Evolutionary conservation across 352 stramenopile species (phyloP).

Genomic region (Globisporangium solare): DNA sequence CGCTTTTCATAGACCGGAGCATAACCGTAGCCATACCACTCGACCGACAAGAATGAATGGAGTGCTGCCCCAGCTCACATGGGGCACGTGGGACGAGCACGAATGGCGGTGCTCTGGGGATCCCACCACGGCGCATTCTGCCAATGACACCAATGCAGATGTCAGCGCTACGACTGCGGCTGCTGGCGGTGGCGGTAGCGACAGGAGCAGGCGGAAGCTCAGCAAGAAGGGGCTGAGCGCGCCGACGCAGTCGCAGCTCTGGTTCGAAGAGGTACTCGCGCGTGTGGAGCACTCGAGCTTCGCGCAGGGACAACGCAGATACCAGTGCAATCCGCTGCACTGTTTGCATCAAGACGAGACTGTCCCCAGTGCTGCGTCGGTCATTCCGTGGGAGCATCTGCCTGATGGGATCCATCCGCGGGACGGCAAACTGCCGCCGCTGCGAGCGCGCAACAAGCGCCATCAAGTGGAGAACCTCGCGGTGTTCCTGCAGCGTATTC

Average conservation of each 20-base stretch:
- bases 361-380: neutral
- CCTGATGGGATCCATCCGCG: conserved; percentile 64
- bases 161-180: neutral
- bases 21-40: neutral
- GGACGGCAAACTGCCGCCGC: conserved; percentile 50
- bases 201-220: conserved; percentile 48
- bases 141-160: conserved; percentile 1
- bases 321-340: conserved; percentile 59
- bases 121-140: neutral
- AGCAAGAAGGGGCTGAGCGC: conserved; percentile 39
- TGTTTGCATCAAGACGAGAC: conserved; percentile 24
- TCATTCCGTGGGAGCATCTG: conserved; percentile 62
- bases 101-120: conserved; percentile 20
- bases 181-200: conserved; percentile 7
- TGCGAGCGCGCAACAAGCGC: conserved; percentile 62
- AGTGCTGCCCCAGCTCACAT: conserved; percentile 60
- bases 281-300: conserved; percentile 44
- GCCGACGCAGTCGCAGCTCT: conserved; percentile 45
- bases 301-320: conserved; percentile 24
- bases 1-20: neutral
- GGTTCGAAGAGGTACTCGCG: conserved; percentile 71
- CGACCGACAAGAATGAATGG: conserved; percentile 54
- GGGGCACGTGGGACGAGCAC: conserved; percentile 66
- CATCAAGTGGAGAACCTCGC: conserved; percentile 78
- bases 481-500: conserved; percentile 57